These are phyloP conservation scores for Pythium dissimile DNA, from an alignment of 352 stramenopile genomes.

Conservation along the genomic window DNA sequence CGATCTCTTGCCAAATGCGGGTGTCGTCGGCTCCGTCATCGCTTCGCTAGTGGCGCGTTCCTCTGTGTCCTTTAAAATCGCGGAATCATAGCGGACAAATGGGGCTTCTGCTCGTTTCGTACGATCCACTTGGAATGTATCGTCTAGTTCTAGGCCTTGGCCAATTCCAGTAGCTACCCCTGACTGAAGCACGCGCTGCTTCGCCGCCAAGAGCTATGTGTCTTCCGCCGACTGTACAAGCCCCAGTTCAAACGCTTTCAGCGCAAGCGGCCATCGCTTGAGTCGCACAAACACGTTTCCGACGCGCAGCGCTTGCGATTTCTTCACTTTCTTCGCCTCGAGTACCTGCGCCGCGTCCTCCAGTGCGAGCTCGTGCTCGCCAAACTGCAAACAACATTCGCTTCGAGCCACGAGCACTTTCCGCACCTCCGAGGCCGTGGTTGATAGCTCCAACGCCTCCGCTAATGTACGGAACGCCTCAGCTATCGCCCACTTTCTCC, in stretches of 20 bases:
- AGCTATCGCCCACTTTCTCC: not conserved
- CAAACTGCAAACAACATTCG: not conserved
- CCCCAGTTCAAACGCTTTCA: not conserved
- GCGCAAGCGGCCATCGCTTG: not conserved
- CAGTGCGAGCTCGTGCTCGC: not conserved
- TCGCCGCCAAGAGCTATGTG: not conserved
- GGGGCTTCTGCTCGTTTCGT: no score
- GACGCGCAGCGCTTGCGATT: not conserved
- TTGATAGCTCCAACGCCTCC: not conserved
- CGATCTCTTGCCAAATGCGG: no score
- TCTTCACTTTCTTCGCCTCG: not conserved
- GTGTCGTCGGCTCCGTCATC: no score
- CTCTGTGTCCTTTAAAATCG: no score
- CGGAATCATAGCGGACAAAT: no score
- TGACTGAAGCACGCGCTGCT: not conserved
- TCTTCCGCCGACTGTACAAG: not conserved
- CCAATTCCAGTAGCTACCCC: no score
- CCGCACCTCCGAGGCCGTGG: not conserved
- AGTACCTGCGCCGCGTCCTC: not conserved
- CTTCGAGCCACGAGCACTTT: not conserved
- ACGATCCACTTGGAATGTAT: no score
- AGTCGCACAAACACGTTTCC: not conserved
- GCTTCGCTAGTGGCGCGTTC: no score
- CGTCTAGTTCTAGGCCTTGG: no score
- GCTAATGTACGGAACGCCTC: not conserved